Evolutionary conservation across 2,329 filamentous ascomycete genomes (phyloP).

Genomic region (Periconia sp.): DNA sequence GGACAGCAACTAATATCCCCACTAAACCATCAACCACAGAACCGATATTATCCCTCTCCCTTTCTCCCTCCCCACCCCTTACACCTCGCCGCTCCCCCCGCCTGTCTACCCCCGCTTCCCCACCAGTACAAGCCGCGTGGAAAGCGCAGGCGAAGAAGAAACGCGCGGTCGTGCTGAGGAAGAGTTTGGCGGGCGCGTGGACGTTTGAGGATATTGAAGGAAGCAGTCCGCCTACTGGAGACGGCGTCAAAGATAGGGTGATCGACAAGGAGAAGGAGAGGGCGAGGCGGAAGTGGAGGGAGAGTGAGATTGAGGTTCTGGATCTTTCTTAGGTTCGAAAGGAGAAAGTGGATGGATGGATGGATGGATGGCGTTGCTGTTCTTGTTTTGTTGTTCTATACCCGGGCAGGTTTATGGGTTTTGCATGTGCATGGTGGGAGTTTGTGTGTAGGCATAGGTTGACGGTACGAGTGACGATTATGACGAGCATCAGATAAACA

Average conservation of each 20-base stretch:
- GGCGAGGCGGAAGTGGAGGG: slow-evolving; percentile 34
- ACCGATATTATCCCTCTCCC: neutral
- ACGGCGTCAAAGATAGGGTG: neutral
- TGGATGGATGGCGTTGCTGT: neutral
- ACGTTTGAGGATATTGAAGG: slow-evolving; percentile 25
- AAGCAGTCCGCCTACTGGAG: slow-evolving; percentile 16
- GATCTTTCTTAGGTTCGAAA: slow-evolving; percentile 21
- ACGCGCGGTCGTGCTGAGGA: slow-evolving; percentile 30
- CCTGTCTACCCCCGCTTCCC: slow-evolving; percentile 3
- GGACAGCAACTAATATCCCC: neutral
- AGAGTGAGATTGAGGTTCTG: slow-evolving; percentile 40
- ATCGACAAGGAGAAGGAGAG: slow-evolving; percentile 25
- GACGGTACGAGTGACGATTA: no score
- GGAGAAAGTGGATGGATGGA: neutral
- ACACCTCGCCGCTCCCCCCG: slow-evolving; percentile 24
- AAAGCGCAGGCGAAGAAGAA: slow-evolving; percentile 34
- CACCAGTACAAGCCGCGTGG: slow-evolving; percentile 26
- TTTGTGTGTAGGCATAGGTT: no score
- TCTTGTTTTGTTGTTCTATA: neutral
- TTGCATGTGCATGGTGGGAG: no score
- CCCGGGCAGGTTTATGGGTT: no score
- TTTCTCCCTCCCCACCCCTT: neutral
- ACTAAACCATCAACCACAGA: neutral
- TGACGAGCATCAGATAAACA: no score
- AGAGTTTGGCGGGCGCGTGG: slow-evolving; percentile 38